phyloP scores from a whole-genome alignment of 2,329 filamentous ascomycete species.

The Diplodia seriata region DNA sequence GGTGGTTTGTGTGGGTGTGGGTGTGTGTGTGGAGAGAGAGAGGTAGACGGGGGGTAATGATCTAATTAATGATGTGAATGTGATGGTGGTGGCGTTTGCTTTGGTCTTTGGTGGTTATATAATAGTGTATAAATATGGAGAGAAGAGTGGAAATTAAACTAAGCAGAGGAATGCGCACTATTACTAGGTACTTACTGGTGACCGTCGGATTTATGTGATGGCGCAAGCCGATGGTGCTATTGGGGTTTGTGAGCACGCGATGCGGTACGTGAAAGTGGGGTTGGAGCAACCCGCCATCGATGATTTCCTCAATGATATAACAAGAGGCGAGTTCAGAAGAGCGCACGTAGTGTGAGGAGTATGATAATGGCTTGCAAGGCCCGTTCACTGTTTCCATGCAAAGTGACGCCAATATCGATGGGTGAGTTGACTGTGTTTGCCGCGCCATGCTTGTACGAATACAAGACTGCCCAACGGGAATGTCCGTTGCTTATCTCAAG shows the following conservation, averaged over 20 bases:
- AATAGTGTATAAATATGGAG: no score
- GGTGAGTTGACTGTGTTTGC: not conserved
- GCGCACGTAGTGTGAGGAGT: rapidly evolving
- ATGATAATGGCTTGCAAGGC: not conserved
- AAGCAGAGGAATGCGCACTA: not conserved
- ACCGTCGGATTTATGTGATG: not conserved
- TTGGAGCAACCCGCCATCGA: not conserved
- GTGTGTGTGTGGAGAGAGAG: no score
- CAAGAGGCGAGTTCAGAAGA: not conserved
- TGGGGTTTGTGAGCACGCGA: not conserved
- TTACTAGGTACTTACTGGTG: not conserved
- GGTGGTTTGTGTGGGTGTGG: no score
- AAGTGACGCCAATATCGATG: not conserved
- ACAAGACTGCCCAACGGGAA: not conserved
- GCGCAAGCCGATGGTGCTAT: not conserved
- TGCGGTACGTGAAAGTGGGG: not conserved
- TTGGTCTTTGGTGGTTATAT: no score
- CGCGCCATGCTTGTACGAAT: not conserved
- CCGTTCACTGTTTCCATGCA: not conserved
- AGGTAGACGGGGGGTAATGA: no score
- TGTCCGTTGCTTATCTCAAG: constrained; percentile 2
- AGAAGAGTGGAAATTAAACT: no score
- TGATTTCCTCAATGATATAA: not conserved
- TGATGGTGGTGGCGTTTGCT: no score
- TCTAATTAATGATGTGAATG: no score